These are phyloP conservation scores for Colletotrichum sp. DNA, from an alignment of 2,329 filamentous ascomycete genomes.

Conservation along the genomic window DNA sequence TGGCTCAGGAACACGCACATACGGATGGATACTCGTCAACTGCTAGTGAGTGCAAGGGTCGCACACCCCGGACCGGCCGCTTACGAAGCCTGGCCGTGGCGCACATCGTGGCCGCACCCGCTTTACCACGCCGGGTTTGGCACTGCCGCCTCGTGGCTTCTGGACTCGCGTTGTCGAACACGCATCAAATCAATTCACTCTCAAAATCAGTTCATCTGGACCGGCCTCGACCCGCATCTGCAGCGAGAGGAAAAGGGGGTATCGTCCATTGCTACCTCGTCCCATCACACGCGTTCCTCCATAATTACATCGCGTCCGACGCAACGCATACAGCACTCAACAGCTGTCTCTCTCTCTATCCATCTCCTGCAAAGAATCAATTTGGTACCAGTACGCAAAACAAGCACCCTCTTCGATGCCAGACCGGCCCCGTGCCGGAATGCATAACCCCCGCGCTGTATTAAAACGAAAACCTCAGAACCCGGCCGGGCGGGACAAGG, in stretches of 20 bases:
- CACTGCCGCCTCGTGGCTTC: constrained; percentile 1
- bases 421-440: not conserved
- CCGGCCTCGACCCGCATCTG: not conserved
- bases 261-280: constrained; percentile 25
- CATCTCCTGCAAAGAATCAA: not conserved
- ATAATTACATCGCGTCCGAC: constrained; percentile 13
- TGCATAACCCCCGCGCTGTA: constrained; percentile 1
- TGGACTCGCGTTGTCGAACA: not conserved
- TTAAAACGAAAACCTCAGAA: constrained; percentile 14
- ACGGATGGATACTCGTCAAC: not conserved
- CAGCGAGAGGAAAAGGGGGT: constrained; percentile 20
- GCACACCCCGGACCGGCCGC: not conserved
- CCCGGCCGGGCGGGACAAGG: constrained; percentile 12
- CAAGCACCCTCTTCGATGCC: not conserved
- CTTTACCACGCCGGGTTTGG: not conserved
- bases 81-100: not conserved
- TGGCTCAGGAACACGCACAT: not conserved
- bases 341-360: not conserved
- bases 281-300: constrained; percentile 10
- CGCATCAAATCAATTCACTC: not conserved
- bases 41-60: not conserved
- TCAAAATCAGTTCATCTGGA: not conserved
- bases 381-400: constrained; percentile 14
- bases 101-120: not conserved
- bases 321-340: not conserved